These are phyloP conservation scores for Thalassiosira mediterranea DNA, from an alignment of 352 stramenopile genomes.

Conservation along the genomic window DNA sequence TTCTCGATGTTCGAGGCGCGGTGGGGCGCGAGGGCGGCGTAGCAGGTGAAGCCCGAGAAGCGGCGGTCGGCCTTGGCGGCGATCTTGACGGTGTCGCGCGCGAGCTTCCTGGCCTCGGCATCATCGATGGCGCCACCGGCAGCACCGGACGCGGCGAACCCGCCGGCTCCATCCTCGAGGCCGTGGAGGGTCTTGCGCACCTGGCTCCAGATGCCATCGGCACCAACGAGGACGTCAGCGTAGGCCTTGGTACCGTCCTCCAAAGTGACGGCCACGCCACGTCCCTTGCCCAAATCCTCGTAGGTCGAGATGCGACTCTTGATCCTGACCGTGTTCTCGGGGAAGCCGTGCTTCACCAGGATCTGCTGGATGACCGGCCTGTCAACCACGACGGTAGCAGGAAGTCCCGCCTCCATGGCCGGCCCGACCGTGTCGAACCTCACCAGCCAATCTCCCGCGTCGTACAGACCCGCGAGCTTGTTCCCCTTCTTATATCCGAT, in stretches of 20 bases:
- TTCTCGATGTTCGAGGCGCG: constrained; percentile 85
- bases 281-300: constrained; percentile 75
- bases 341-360: constrained; percentile 82
- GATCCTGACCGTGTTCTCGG: constrained; percentile 81
- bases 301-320: constrained; percentile 75
- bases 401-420: constrained; percentile 78
- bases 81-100: constrained; percentile 74
- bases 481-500: constrained; percentile 85
- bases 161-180: constrained; percentile 75
- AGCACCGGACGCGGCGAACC: constrained; percentile 79
- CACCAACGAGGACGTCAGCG: constrained; percentile 80
- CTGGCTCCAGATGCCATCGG: constrained; percentile 82
- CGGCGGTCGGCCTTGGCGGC: constrained; percentile 71
- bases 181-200: constrained; percentile 79
- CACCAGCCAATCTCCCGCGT: constrained; percentile 85
- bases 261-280: constrained; percentile 64
- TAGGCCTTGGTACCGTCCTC: constrained; percentile 82
- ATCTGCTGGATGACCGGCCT: constrained; percentile 86
- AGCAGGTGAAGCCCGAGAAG: constrained; percentile 84
- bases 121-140: constrained; percentile 82
- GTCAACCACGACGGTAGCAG: constrained; percentile 83
- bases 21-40: constrained; percentile 77
- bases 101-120: constrained; percentile 72
- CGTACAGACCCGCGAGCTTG: constrained; percentile 79
- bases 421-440: constrained; percentile 84